phyloP scores from a whole-genome alignment of 257 asterid species.

The Mentha longifolia region DNA sequence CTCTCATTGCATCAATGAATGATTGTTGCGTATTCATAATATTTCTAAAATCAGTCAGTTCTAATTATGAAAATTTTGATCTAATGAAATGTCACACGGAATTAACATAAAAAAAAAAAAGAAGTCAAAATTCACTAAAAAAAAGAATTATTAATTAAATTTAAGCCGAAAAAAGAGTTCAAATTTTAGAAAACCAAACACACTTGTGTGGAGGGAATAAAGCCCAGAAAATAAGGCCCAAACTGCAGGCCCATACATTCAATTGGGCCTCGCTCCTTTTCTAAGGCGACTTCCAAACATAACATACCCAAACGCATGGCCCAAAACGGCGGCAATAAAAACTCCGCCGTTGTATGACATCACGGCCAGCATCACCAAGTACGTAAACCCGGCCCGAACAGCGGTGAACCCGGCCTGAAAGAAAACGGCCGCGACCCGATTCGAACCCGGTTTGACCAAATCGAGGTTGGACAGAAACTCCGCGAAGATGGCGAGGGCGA shows the following conservation, averaged over 20 bases:
- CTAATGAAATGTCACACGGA: too few species aligned
- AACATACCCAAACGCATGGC: slow-evolving; percentile 70
- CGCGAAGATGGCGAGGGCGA: slow-evolving; percentile 55
- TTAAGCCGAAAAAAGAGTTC: too few species aligned
- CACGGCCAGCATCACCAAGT: slow-evolving; percentile 74
- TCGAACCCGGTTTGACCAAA: slow-evolving; percentile 60
- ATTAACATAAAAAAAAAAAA: too few species aligned
- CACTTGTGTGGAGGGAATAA: too few species aligned
- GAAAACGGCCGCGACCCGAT: slow-evolving; percentile 47
- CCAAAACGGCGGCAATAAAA: slow-evolving; percentile 64
- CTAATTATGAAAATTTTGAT: too few species aligned
- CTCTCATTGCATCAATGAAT: too few species aligned
- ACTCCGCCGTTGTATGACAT: slow-evolving; percentile 80
- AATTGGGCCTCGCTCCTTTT: slow-evolving; percentile 34
- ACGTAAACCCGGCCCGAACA: slow-evolving; percentile 74
- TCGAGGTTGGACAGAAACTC: slow-evolving; percentile 59
- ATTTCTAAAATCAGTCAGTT: too few species aligned
- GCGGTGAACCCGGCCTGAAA: slow-evolving; percentile 64
- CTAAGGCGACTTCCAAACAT: slow-evolving; percentile 57
- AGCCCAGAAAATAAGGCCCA: neutral
- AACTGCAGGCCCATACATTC: neutral
- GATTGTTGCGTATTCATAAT: too few species aligned
- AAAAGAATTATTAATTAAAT: neutral
- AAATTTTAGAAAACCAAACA: too few species aligned
- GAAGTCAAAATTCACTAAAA: neutral